phyloP scores from a whole-genome alignment of 768 basidiomycete species.

The Phylloporus sp. region DNA sequence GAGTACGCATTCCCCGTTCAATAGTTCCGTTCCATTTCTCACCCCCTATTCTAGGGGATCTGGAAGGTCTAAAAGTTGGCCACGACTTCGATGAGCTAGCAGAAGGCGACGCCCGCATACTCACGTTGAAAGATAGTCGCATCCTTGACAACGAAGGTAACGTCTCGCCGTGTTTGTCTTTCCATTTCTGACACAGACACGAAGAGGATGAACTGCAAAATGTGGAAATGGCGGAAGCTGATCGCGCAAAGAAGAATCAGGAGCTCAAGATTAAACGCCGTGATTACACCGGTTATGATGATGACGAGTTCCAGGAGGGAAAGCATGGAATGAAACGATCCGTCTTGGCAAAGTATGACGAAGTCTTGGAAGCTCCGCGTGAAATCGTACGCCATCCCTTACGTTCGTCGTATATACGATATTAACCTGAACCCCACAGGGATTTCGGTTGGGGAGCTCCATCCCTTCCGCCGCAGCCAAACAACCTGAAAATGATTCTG shows the following conservation, averaged over 20 bases:
- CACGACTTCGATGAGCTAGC: constrained; percentile 91
- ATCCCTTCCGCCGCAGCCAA: constrained; percentile 34
- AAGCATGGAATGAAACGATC: constrained; percentile 75
- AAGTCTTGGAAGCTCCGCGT: constrained; percentile 71
- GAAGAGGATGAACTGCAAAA: constrained; percentile 98
- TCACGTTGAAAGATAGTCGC: constrained; percentile 94
- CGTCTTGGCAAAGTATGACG: constrained; percentile 90
- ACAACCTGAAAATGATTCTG: constrained; percentile 44
- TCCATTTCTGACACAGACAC: neutral
- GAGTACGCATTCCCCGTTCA: constrained; percentile 45
- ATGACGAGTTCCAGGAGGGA: constrained; percentile 83
- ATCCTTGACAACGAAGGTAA: constrained; percentile 93
- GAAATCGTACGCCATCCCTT: constrained; percentile 49
- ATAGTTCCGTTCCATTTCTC: neutral
- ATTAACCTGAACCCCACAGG: constrained; percentile 40
- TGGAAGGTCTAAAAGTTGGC: constrained; percentile 90
- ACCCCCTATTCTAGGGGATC: constrained; percentile 55
- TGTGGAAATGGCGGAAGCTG: constrained; percentile 87
- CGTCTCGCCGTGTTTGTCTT: too few relatives aligned
- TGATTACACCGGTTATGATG: constrained; percentile 93
- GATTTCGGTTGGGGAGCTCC: constrained; percentile 79
- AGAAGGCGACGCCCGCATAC: constrained; percentile 91
- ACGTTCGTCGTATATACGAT: neutral
- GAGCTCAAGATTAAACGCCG: constrained; percentile 85
- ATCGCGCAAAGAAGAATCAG: constrained; percentile 69